These are phyloP conservation scores for Coemansia aciculifera DNA, from an alignment of 192 early-diverging fungal genomes.

Conservation along the genomic window DNA sequence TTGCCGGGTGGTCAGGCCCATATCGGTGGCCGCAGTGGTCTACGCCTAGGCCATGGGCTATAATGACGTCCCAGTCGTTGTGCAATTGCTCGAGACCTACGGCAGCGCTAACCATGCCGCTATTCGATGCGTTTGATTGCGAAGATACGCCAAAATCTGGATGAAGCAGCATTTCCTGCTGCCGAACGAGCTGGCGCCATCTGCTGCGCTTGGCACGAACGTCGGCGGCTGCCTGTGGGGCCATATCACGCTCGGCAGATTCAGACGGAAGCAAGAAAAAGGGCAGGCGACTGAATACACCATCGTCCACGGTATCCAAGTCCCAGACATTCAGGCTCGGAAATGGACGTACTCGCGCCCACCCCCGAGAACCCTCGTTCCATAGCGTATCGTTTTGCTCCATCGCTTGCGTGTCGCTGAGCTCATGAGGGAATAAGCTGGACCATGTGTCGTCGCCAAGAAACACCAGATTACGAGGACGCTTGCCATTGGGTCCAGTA, in stretches of 20 bases:
- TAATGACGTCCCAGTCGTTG: slow-evolving; percentile 71
- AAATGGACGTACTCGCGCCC: slow-evolving; percentile 67
- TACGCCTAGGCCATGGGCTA: slow-evolving; percentile 94
- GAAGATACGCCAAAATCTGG: slow-evolving; percentile 18
- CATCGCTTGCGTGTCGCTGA: slow-evolving; percentile 37
- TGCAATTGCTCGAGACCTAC: slow-evolving; percentile 33
- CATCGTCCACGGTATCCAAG: slow-evolving; percentile 91
- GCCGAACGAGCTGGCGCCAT: slow-evolving; percentile 40
- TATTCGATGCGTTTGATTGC: not conserved
- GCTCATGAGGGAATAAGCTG: slow-evolving; percentile 73
- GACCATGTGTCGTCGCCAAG: slow-evolving; percentile 98
- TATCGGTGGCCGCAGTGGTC: slow-evolving; percentile 96
- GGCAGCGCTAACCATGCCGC: slow-evolving; percentile 26
- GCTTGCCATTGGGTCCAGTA: not conserved
- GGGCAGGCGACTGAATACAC: slow-evolving; percentile 67
- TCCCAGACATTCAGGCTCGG: slow-evolving; percentile 82
- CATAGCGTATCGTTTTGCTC: slow-evolving; percentile 21
- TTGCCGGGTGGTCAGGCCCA: slow-evolving; percentile 82
- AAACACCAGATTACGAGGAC: slow-evolving; percentile 63
- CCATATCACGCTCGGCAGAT: not conserved
- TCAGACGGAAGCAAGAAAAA: slow-evolving; percentile 35
- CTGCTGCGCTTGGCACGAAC: slow-evolving; percentile 12
- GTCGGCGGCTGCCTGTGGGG: slow-evolving; percentile 1
- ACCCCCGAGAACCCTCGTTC: slow-evolving; percentile 10
- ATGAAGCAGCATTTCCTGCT: slow-evolving; percentile 35